Evolutionary conservation across 768 basidiomycete species (phyloP), one percentile per base, ranked within the genome.

Genomic region (Tulasnella sp.): DNA sequence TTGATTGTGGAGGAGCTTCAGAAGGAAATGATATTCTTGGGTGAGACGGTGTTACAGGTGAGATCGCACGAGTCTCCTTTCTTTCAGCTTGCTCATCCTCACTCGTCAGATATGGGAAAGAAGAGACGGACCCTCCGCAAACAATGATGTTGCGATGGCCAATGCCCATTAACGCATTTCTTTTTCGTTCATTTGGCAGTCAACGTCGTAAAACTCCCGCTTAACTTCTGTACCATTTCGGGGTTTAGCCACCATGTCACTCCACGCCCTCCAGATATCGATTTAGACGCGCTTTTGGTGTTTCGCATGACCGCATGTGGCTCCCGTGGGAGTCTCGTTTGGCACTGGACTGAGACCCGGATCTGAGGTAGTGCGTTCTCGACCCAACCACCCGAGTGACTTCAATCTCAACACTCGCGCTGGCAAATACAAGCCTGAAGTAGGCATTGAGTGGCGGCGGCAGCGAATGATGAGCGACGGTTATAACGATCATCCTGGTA

Each of bases 21-120:
- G 77, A 94, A 93, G 83, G 95, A 97, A 81, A 96, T 99, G 94
- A 97, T 99, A 74, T 96, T 97, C 82, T 85, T 99, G 42, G 97
- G 96, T 36, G 97, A 99, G 83, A 94, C 92, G n/a, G 91, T 97
- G 39, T 85, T 99, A 71, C 97, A 99, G 88, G 96, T 96, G 73
- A 54, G 52, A 15, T 54, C 19, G n/a, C 25, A 17, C 40, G 40
- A 1, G n/a, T 76, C 82, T 31, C 25, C 9, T 14, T 54, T 22
- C 76, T 70, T 31, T 70, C 68, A 54, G 4, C 19, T 54, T 54
- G 19, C 52, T 54, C 52, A 54, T 11, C 22, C 6, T 2, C 9
- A 1, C 11, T 22, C 22, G 52, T n/a, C 22, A 54, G 52, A 54
- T 54, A 54, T 54, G 52, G 52, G 19, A 54, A 54, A 14, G n/a